A percentile compares a stretch with the other conserved stretches of the same genome.
Conservation (phyloP, 768 basidiomycete genomes). For the Cubamyces lactineus region DNA sequence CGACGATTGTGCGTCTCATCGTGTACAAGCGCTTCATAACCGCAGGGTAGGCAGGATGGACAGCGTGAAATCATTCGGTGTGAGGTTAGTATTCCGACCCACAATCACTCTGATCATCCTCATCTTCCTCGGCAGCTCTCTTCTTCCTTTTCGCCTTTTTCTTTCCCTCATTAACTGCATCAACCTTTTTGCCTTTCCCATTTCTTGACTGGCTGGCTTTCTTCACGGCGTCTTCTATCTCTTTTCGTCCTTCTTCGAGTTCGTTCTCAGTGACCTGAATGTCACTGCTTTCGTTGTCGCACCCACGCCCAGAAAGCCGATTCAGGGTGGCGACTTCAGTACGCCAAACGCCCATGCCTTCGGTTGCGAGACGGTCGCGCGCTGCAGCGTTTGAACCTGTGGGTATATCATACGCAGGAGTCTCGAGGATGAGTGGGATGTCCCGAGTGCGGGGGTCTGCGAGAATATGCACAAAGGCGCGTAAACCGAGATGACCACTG, state of each 20-base stretch:
- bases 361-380: constrained; percentile 15
- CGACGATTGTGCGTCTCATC: too few species aligned
- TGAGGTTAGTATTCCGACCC: not conserved
- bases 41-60: not conserved
- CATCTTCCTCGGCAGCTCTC: constrained; percentile 22
- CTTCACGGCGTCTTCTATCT: constrained; percentile 24
- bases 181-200: constrained; percentile 24
- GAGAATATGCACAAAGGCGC: constrained; percentile 66
- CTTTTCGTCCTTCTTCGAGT: constrained; percentile 21
- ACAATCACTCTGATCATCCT: constrained; percentile 6
- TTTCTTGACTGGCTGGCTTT: constrained; percentile 19
- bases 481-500: constrained; percentile 71
- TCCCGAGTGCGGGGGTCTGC: constrained; percentile 66
- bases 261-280: not conserved
- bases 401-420: constrained; percentile 62
- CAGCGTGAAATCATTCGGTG: not conserved
- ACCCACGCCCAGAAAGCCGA: constrained; percentile 36
- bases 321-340: constrained; percentile 70
- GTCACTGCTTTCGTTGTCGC: constrained; percentile 9
- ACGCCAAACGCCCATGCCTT: constrained; percentile 65
- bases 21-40: not conserved
- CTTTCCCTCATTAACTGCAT: not conserved
- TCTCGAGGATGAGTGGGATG: constrained; percentile 84
- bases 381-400: constrained; percentile 8
- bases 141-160: constrained; percentile 21